A percentile compares a stretch with the other conserved stretches of the same genome.
Evolutionary conservation across 2,329 filamentous ascomycete genomes (phyloP).

Genomic region (Shiraia sp.): DNA sequence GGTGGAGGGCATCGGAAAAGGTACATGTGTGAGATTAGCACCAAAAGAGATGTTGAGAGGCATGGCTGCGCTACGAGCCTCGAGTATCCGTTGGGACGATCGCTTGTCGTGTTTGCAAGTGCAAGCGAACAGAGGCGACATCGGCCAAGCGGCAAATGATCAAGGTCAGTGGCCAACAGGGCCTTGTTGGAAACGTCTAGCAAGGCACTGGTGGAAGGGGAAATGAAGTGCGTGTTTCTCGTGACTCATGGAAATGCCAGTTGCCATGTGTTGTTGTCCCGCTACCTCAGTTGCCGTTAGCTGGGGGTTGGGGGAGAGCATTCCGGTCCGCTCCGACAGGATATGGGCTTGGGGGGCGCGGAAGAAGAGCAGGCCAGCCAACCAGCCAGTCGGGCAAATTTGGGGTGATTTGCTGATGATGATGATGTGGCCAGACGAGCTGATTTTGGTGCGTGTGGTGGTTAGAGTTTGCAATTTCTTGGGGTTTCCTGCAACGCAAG

Average conservation of each 20-base stretch:
- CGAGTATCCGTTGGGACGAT: slow-evolving; percentile 33
- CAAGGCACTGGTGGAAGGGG: slow-evolving; percentile 21
- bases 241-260: slow-evolving; percentile 41
- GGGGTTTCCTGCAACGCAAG: too few species aligned
- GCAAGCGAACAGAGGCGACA: slow-evolving; percentile 39
- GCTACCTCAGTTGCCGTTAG: slow-evolving; percentile 12
- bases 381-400: too few species aligned
- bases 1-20: too few species aligned
- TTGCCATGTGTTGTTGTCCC: slow-evolving; percentile 20
- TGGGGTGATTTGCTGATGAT: too few species aligned
- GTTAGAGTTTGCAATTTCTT: too few species aligned
- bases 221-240: slow-evolving; percentile 32
- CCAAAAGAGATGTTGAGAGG: not conserved
- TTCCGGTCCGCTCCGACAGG: slow-evolving; percentile 37
- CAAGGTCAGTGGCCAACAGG: slow-evolving; percentile 9
- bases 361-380: too few species aligned
- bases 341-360: slow-evolving; percentile 16
- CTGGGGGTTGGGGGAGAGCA: slow-evolving; percentile 17
- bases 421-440: too few species aligned
- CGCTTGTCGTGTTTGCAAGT: too few species aligned
- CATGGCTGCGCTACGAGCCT: slow-evolving; percentile 17
- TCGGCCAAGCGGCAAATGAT: too few species aligned
- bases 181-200: slow-evolving; percentile 13
- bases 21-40: too few species aligned
- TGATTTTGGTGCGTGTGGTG: too few species aligned